Evolutionary conservation across 2,329 filamentous ascomycete genomes (phyloP).

Genomic region (Clarireedia sp.): DNA sequence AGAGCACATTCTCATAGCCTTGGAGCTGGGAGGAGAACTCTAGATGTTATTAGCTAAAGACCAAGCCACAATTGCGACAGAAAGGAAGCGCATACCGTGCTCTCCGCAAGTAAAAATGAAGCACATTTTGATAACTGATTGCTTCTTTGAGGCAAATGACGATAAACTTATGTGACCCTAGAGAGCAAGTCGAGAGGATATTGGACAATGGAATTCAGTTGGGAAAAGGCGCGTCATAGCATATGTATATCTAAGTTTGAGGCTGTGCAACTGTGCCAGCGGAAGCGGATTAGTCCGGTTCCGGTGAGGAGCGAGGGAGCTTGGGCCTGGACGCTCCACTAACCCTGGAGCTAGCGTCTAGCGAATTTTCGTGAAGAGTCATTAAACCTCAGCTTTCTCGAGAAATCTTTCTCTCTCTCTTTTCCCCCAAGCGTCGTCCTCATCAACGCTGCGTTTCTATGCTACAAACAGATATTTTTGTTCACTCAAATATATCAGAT

Average conservation of each 20-base stretch:
- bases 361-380: neutral
- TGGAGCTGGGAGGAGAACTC: slow-evolving; percentile 31
- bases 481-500: slow-evolving; percentile 27
- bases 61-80: neutral
- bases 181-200: neutral
- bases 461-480: slow-evolving; percentile 62
- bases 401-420: slow-evolving; percentile 3
- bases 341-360: neutral
- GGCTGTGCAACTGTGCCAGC: neutral
- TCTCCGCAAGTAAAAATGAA: slow-evolving; percentile 26
- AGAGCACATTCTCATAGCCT: slow-evolving; percentile 54
- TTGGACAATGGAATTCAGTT: neutral
- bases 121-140: slow-evolving; percentile 8
- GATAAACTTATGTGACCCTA: neutral
- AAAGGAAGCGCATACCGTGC: slow-evolving; percentile 22
- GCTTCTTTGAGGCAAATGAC: neutral
- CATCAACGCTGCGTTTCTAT: slow-evolving; percentile 94
- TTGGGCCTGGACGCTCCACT: neutral
- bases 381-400: neutral
- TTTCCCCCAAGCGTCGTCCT: slow-evolving; percentile 59
- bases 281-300: neutral
- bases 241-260: slow-evolving; percentile 1
- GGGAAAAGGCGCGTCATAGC: neutral
- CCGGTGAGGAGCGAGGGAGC: neutral
- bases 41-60: slow-evolving; percentile 15